Base-by-base conservation (phyloP, 176 grass and related monocot genomes). In the Cymbopogon citratus region DNA sequence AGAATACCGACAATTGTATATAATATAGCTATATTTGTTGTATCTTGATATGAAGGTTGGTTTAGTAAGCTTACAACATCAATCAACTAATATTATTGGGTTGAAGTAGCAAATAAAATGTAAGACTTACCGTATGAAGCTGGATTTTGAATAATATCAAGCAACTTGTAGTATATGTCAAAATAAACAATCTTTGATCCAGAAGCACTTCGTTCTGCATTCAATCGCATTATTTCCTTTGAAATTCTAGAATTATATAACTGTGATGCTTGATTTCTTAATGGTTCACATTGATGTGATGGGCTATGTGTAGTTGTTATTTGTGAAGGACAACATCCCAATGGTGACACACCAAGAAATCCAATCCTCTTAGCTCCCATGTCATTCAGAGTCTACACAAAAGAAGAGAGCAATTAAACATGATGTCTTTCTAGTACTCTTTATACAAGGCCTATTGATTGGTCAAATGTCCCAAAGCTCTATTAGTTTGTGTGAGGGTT, bases 321-420 rank as follows among this genome's bases (percentile, higher is more conserved):
- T 49, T 95, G 87, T 54, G 92, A 88, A 35, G 90, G 90, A 31
- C 84, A 75, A 40, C 92, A 95, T n/a, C 87, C 92, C 15, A 95
- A 27, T 77, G 93, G 87, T 59, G 93, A 87, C 34, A 92, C 40
- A 3, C 93, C 93, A 35, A 87, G 63, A 49, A 89, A 86, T 28
- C 51, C 90, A 26, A 95, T 90, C 18, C 12, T 84, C 73, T 78
- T 79, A 13, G 93, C 93, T 18, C 93, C 93, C 69, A 83, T 69
- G 7, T 73, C 46, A 49, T 81, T 69, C 52, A 95, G 27, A 84
- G 73, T 76, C 90, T 95, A 63, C 21, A 66, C 2, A 63, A n/a
- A 60, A 35, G 2, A 54, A 40, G 18, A 28, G 12, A 46, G 24
- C 7, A 46, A 28, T 4, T 5, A 65, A 70, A 15, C 11, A 71